Evolutionary conservation across 2,329 filamentous ascomycete species (phyloP).

Genomic region (Ciborinia camelliae): DNA sequence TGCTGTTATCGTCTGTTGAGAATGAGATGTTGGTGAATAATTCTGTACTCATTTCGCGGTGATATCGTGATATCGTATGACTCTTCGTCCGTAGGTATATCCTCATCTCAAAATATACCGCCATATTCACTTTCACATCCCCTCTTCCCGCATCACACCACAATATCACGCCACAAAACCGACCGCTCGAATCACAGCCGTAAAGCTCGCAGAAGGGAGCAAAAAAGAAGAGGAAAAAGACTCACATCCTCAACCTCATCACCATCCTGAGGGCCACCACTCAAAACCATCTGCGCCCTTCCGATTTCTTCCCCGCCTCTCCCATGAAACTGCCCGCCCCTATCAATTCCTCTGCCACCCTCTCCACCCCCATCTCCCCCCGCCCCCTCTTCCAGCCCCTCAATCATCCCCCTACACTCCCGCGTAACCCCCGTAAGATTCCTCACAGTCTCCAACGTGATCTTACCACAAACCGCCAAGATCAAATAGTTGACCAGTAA

Average conservation of each 20-base stretch:
- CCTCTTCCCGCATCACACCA: neutral
- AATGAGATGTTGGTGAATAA: neutral
- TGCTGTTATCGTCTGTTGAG: conserved; percentile 27
- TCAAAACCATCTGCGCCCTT: neutral
- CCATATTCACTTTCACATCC: neutral
- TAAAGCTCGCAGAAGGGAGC: no score
- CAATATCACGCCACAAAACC: neutral
- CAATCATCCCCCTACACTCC: conserved; percentile 5
- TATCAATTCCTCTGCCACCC: neutral
- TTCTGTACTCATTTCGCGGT: neutral
- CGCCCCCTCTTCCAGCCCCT: neutral
- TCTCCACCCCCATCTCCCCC: neutral
- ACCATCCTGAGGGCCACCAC: neutral
- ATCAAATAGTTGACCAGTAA: neutral
- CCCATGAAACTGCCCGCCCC: neutral
- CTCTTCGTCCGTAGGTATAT: neutral
- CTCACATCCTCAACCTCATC: conserved; percentile 15
- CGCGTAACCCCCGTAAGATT: neutral
- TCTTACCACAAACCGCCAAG: neutral
- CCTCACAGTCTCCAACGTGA: conserved; percentile 9
- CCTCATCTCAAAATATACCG: no score
- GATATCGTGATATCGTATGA: conserved; percentile 12
- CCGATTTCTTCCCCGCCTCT: neutral
- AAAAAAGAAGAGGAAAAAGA: neutral
- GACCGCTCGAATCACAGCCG: no score